Conservation (phyloP, 805 yeast genomes). For the Candida andamanensis region DNA sequence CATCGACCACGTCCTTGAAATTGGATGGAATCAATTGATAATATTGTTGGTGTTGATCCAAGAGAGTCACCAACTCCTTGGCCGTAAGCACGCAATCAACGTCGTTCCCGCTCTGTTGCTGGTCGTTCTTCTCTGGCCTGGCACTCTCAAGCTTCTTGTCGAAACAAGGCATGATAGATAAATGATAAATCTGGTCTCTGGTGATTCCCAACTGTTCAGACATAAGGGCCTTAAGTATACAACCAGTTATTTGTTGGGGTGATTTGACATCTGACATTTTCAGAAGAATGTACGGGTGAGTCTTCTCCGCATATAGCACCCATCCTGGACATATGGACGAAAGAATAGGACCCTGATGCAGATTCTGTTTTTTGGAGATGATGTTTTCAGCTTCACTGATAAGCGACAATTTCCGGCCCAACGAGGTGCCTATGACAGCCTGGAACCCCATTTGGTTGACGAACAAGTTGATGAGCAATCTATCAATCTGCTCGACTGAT, state of each 20-base stretch:
- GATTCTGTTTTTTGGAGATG: slow-evolving; percentile 37
- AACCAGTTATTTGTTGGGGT: slow-evolving; percentile 91
- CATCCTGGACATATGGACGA: slow-evolving; percentile 92
- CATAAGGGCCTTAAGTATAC: slow-evolving; percentile 54
- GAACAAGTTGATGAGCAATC: slow-evolving; percentile 54
- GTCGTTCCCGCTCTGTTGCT: slow-evolving; percentile 31
- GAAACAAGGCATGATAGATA: slow-evolving; percentile 93
- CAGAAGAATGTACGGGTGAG: slow-evolving; percentile 80
- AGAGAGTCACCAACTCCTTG: slow-evolving; percentile 71
- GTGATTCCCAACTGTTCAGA: slow-evolving; percentile 24
- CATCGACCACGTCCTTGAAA: slow-evolving; percentile 7
- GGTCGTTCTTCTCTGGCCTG: slow-evolving; percentile 56
- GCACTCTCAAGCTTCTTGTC: slow-evolving; percentile 96
- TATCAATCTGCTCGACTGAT: slow-evolving; percentile 54
- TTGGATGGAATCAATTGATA: slow-evolving; percentile 22
- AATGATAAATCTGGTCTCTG: slow-evolving; percentile 57
- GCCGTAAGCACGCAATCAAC: slow-evolving; percentile 96
- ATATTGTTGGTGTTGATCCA: slow-evolving; percentile 48
- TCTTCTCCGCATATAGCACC: slow-evolving; percentile 92
- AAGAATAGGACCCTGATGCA: slow-evolving; percentile 45
- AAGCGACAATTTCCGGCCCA: slow-evolving; percentile 70
- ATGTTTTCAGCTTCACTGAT: slow-evolving; percentile 33
- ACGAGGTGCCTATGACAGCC: slow-evolving; percentile 77
- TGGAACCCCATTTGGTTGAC: slow-evolving; percentile 57
- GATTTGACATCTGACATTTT: slow-evolving; percentile 71